Base-by-base conservation (phyloP, 306 rosid genomes). In the Acacia melanoxylon region DNA sequence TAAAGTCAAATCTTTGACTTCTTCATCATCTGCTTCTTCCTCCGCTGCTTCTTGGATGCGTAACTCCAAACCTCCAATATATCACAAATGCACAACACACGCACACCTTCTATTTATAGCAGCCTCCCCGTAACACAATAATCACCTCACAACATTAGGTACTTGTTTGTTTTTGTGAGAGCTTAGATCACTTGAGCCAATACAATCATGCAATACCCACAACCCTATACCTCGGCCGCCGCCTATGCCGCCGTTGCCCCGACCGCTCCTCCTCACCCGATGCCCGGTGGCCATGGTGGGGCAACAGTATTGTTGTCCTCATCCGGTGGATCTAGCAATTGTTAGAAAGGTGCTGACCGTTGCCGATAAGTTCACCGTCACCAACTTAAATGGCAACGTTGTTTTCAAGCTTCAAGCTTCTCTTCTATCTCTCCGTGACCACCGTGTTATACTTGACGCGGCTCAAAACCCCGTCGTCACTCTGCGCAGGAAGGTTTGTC, bases 351-450 rank as follows among this genome's bases (percentile, higher is more conserved):
- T 84, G 4, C 19, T 76, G 62, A 49, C 83, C 20, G 8, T 88
- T 2, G 86, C 78, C 6, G 89, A 82, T 3, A 87, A 76, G 81
- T 88, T 88, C 44, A 65, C 37, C 6, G 90, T 89, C 71, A 81
- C 88, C 0, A 94, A 90, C 66, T 44, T 81, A 0, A 87, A 88
- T 46, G 89, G 87, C 37, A 89, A 81, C 83, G 49, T 83, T 16
- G 70, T 88, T 46, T 87, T 92, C 80, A 87, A 87, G 76, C 78
- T 92, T 0, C 86, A 83, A 13, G 89, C 83, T 2, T 75, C 88
- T 35, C 65, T 86, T 24, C 3, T 83, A 6, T 62, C 44, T 37
- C 35, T 80, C 15, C 90, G 56, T 48, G 85, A 84, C 11, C 86
- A 81, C 13, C 90, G 90, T 2, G 66, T 86, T 8, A 41, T 92